phyloP scores from a whole-genome alignment of 441 rosid genomes.

The Eruca vesicaria region DNA sequence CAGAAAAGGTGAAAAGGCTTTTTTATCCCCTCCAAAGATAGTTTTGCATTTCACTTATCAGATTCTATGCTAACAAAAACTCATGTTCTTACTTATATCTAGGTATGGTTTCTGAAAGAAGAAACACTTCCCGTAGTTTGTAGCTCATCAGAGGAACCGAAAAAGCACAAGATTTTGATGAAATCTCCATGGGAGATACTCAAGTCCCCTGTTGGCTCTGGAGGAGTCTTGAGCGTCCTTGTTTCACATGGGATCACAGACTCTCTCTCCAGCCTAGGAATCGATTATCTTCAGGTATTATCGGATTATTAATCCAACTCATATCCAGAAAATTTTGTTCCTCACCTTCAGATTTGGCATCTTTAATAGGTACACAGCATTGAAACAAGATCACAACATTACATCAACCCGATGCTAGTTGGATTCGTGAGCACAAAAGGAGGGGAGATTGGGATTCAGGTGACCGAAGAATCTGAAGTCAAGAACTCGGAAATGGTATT shows the following conservation, averaged over 20 bases:
- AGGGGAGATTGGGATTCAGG: conserved; percentile 63
- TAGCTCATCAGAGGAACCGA: conserved; percentile 47
- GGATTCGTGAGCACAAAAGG: conserved; percentile 47
- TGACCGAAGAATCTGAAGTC: conserved; percentile 34
- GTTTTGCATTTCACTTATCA: conserved; percentile 2
- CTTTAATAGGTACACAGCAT: conserved; percentile 52
- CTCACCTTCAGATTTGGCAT: background rate
- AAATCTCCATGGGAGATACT: conserved; percentile 92
- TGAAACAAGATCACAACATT: conserved; percentile 11
- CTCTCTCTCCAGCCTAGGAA: conserved; percentile 53
- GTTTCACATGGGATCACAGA: conserved; percentile 52
- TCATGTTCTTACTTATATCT: conserved; percentile 2
- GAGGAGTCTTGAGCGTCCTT: conserved; percentile 65
- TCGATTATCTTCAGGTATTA: conserved; percentile 72
- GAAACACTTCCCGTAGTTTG: conserved; percentile 72
- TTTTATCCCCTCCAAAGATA: background rate
- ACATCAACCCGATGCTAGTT: conserved; percentile 43
- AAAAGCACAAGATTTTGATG: conserved; percentile 71
- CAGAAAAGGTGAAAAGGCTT: conserved; percentile 53
- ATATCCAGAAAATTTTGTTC: background rate
- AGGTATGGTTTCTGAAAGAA: conserved; percentile 85
- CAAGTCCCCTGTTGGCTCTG: conserved; percentile 81
- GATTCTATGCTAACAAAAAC: background rate
- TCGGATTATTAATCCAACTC: background rate
- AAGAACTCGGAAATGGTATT: conserved; percentile 49